phyloP scores from a whole-genome alignment of 768 basidiomycete genomes.

The Paxillus involutus region DNA sequence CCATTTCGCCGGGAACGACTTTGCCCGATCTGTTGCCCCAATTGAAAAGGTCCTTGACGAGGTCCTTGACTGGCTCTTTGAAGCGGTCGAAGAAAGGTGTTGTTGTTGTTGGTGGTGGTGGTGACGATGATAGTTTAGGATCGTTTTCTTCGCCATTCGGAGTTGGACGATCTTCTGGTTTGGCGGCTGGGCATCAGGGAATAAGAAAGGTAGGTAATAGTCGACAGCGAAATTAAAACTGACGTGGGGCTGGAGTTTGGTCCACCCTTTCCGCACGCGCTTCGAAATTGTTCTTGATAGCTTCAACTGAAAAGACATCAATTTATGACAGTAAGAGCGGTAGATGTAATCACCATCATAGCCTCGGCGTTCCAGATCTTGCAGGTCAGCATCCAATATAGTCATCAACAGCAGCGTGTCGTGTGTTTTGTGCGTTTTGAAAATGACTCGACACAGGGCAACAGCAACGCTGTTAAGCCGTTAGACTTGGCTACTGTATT shows the following conservation, averaged over 20 bases:
- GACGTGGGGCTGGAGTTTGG: too few relatives aligned
- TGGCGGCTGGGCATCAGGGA: too few relatives aligned
- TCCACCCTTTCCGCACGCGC: background rate
- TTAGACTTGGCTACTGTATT: background rate
- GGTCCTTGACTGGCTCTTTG: too few relatives aligned
- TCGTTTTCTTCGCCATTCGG: background rate
- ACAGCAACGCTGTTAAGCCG: slow-evolving; percentile 63
- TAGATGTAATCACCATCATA: slow-evolving; percentile 60
- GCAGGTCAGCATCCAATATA: slow-evolving; percentile 84
- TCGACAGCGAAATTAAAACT: too few relatives aligned
- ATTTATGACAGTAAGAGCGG: background rate
- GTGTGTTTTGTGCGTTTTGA: slow-evolving; percentile 72
- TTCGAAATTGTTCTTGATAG: background rate
- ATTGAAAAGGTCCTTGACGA: background rate
- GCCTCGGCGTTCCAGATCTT: slow-evolving; percentile 72
- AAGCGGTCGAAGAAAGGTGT: too few relatives aligned
- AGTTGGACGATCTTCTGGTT: too few relatives aligned
- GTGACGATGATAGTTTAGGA: too few relatives aligned
- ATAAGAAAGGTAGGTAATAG: too few relatives aligned
- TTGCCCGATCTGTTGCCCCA: background rate
- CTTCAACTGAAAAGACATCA: slow-evolving; percentile 2
- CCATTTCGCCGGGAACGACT: background rate
- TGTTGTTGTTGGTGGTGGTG: too few relatives aligned
- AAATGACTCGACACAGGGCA: slow-evolving; percentile 74
- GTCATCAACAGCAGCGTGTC: slow-evolving; percentile 88